phyloP scores from a whole-genome alignment of 2,329 filamentous ascomycete genomes.

The Alternaria triticimaculans region DNA sequence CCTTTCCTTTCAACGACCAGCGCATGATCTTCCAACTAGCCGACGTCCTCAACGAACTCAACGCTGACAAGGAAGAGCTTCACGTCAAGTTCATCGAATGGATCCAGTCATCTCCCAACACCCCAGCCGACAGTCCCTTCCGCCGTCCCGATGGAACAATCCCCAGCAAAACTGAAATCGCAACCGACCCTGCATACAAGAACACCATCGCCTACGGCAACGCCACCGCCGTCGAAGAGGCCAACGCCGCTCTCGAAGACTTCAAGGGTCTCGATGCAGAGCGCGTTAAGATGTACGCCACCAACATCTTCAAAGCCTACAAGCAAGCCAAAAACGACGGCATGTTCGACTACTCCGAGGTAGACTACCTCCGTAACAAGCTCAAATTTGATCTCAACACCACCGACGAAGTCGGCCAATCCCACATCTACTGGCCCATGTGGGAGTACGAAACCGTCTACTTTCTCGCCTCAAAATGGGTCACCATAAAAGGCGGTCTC shows the following conservation, averaged over 20 bases:
- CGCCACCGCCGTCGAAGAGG: constrained; percentile 16
- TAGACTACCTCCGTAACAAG: constrained; percentile 56
- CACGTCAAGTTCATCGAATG: constrained; percentile 66
- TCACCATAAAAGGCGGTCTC: constrained; percentile 65
- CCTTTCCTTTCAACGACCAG: constrained; percentile 64
- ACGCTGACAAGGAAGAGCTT: constrained; percentile 52
- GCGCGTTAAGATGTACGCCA: constrained; percentile 46
- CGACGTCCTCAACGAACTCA: constrained; percentile 64
- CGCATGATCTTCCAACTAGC: constrained; percentile 67
- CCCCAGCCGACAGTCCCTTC: constrained; percentile 44
- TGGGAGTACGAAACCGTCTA: constrained; percentile 59
- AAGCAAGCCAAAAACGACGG: constrained; percentile 58
- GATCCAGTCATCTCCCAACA: constrained; percentile 62
- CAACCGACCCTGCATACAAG: constrained; percentile 11
- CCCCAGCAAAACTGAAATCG: constrained; percentile 14
- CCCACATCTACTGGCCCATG: constrained; percentile 54
- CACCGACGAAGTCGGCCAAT: constrained; percentile 48
- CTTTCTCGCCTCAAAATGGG: constrained; percentile 63
- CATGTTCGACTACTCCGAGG: constrained; percentile 68
- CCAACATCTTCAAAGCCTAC: constrained; percentile 58
- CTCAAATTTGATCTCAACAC: constrained; percentile 61
- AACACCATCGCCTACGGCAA: constrained; percentile 18
- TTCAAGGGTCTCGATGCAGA: constrained; percentile 17
- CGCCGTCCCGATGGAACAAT: constrained; percentile 20
- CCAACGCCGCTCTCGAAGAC: constrained; percentile 16